A percentile compares a stretch with the other conserved stretches of the same genome.
Conservation (phyloP, 768 basidiomycete genomes). For the Macrolepiota albuminosa region DNA sequence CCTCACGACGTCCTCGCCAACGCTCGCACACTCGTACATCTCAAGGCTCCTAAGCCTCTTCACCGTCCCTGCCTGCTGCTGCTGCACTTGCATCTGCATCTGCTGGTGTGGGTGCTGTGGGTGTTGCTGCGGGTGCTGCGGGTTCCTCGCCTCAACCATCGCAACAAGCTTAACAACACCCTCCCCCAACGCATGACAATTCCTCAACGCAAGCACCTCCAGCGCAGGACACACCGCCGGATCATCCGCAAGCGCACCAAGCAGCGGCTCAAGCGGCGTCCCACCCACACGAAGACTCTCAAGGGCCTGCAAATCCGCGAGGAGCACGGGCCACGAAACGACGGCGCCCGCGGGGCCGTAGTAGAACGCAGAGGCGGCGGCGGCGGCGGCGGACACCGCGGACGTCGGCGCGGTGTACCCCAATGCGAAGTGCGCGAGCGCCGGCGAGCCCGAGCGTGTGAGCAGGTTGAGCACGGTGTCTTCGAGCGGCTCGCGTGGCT, state of each 20-base stretch:
- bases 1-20: conserved; percentile 64
- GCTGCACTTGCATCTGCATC: neutral
- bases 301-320: conserved; percentile 54
- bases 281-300: conserved; percentile 60
- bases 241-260: conserved; percentile 46
- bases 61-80: conserved; percentile 21
- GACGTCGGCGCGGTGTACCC: too few species aligned
- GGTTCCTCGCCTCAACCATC: conserved; percentile 70
- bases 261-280: conserved; percentile 59
- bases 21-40: conserved; percentile 58
- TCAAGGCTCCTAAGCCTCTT: conserved; percentile 54
- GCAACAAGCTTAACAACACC: conserved; percentile 65
- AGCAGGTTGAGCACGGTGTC: conserved; percentile 62
- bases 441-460: conserved; percentile 53
- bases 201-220: conserved; percentile 53
- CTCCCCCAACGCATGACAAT: conserved; percentile 61
- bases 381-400: too few species aligned
- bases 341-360: conserved; percentile 55
- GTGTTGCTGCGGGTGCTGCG: conserved; percentile 21
- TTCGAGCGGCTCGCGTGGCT: conserved; percentile 71
- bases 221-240: conserved; percentile 66
- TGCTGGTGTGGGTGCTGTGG: too few species aligned
- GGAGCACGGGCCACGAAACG: conserved; percentile 59
- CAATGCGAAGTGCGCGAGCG: conserved; percentile 42
- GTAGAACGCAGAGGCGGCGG: conserved; percentile 33